Evolutionary conservation across 805 yeast species (phyloP).

Genomic region (Saturnispora hagleri): DNA sequence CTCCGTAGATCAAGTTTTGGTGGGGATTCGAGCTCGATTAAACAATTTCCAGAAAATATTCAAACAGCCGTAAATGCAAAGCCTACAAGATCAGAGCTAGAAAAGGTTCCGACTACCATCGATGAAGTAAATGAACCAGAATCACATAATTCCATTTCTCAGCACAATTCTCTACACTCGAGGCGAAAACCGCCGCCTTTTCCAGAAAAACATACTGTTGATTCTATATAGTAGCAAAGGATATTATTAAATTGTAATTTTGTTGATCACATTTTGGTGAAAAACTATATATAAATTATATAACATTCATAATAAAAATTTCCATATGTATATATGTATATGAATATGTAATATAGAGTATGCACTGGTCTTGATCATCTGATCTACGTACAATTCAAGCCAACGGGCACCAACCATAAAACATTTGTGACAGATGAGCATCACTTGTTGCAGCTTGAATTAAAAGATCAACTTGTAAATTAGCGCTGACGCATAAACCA

Average conservation of each 20-base stretch:
- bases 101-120: slow-evolving; percentile 2
- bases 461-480: slow-evolving; percentile 86
- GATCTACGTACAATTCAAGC: neutral
- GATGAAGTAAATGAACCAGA: neutral
- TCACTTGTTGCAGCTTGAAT: slow-evolving; percentile 72
- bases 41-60: neutral
- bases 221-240: neutral
- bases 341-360: neutral
- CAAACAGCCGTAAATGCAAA: neutral
- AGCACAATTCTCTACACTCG: neutral
- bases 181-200: slow-evolving; percentile 5
- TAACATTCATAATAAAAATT: neutral
- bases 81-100: neutral
- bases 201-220: neutral
- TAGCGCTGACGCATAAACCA: slow-evolving; percentile 78
- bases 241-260: neutral
- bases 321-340: no score
- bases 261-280: no score
- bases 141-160: neutral
- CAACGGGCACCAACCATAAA: slow-evolving; percentile 86
- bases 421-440: slow-evolving; percentile 75
- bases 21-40: neutral
- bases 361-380: no score
- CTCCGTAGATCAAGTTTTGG: neutral
- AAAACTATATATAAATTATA: neutral